Evolutionary conservation across 805 yeast species (phyloP).

Genomic region (Nakazawaea anatomiae): DNA sequence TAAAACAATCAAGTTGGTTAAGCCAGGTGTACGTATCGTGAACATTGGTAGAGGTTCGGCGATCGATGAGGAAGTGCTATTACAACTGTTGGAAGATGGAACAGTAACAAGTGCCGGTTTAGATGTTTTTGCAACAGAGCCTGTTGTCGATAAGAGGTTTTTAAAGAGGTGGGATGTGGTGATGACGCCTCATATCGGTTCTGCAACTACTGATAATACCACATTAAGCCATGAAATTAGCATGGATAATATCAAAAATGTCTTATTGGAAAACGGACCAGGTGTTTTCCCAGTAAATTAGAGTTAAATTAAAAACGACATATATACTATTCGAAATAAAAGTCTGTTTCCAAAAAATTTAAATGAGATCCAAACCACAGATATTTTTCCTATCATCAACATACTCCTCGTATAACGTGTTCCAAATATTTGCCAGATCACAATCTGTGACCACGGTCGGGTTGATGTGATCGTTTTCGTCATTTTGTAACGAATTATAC

Average conservation of each 20-base stretch:
- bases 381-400: constrained; percentile 7
- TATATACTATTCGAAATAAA: no score
- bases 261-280: constrained; percentile 25
- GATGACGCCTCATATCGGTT: constrained; percentile 60
- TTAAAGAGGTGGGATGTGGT: constrained; percentile 34
- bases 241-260: constrained; percentile 36
- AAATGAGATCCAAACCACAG: constrained; percentile 11
- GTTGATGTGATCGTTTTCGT: constrained; percentile 9
- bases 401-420: constrained; percentile 22
- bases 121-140: constrained; percentile 58
- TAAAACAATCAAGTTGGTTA: constrained; percentile 30
- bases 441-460: constrained; percentile 23
- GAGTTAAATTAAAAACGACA: background rate
- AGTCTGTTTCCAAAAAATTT: no score
- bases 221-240: constrained; percentile 38
- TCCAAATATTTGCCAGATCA: constrained; percentile 27
- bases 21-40: constrained; percentile 39
- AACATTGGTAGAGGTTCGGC: constrained; percentile 58
- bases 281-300: constrained; percentile 23
- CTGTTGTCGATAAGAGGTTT: constrained; percentile 27
- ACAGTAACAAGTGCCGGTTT: constrained; percentile 49
- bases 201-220: constrained; percentile 44
- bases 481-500: background rate
- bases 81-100: constrained; percentile 37
- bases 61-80: constrained; percentile 45